A percentile compares a stretch with the other conserved stretches of the same genome.
Evolutionary conservation across 768 basidiomycete genomes (phyloP).

Genomic region (Boletus eberwhitei): DNA sequence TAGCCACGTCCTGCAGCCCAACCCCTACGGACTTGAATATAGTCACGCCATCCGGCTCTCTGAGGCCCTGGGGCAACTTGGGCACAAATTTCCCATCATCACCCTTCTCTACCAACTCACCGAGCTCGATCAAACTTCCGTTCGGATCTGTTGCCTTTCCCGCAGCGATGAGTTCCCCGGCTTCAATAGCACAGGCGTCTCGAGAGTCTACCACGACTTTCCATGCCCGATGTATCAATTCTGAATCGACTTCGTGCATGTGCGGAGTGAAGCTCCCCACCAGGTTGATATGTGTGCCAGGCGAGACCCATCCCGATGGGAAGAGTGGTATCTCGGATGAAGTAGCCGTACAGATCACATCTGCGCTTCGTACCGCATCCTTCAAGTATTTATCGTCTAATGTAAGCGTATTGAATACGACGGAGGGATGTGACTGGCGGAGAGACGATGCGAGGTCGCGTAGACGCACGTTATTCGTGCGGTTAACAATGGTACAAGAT

Average conservation of each 20-base stretch:
- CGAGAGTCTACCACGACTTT: conserved; percentile 71
- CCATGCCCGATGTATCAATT: conserved; percentile 53
- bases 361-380: conserved; percentile 14
- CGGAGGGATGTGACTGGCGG: conserved; percentile 24
- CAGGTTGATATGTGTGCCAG: conserved; percentile 67
- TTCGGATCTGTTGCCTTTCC: conserved; percentile 38
- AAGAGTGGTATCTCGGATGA: conserved; percentile 70
- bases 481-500: conserved; percentile 60
- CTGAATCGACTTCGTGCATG: conserved; percentile 74
- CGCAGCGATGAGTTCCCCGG: conserved; percentile 72
- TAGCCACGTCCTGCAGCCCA: conserved; percentile 84
- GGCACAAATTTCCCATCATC: conserved; percentile 7
- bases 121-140: conserved; percentile 60
- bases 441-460: conserved; percentile 34
- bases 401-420: conserved; percentile 12
- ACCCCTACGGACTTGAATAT: conserved; percentile 89
- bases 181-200: conserved; percentile 68
- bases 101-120: conserved; percentile 46
- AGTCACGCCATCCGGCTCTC: conserved; percentile 49
- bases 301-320: conserved; percentile 56
- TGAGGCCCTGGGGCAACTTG: conserved; percentile 10
- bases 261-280: conserved; percentile 78
- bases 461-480: conserved; percentile 51
- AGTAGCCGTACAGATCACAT: conserved; percentile 72
- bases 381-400: conserved; percentile 8